phyloP scores from a whole-genome alignment of 768 basidiomycete species.

The Exidia glandulosa region DNA sequence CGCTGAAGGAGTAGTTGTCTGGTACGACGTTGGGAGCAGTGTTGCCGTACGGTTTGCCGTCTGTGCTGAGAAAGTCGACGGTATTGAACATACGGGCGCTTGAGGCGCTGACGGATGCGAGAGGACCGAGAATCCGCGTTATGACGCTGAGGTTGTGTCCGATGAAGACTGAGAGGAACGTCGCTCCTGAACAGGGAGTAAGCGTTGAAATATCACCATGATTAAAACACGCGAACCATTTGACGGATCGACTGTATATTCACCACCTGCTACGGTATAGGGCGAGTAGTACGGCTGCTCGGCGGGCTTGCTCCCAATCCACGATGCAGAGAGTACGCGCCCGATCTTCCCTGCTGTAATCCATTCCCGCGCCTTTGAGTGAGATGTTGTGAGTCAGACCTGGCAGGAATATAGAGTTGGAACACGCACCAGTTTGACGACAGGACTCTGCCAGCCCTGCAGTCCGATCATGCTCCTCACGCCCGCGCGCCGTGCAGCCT shows the following conservation, averaged over 20 bases:
- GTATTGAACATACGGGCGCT: slow-evolving; percentile 16
- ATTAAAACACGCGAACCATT: neutral
- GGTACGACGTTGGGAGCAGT: slow-evolving; percentile 10
- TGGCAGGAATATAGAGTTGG: too few relatives aligned
- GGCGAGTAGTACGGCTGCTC: neutral
- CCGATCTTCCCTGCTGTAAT: neutral
- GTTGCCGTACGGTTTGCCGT: slow-evolving; percentile 17
- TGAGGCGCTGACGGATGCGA: slow-evolving; percentile 19
- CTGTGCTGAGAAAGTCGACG: slow-evolving; percentile 15
- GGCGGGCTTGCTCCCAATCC: neutral
- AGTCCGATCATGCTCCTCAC: slow-evolving; percentile 24
- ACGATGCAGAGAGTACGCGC: neutral
- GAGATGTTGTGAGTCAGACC: neutral
- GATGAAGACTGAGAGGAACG: slow-evolving; percentile 16
- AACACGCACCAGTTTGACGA: slow-evolving; percentile 19
- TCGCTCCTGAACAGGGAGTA: too few relatives aligned
- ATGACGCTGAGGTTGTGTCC: slow-evolving; percentile 22
- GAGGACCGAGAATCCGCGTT: slow-evolving; percentile 20
- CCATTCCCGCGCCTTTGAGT: neutral
- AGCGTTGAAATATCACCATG: neutral
- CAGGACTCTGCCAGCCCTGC: slow-evolving; percentile 21
- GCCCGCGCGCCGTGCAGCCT: slow-evolving; percentile 19
- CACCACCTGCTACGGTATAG: neutral
- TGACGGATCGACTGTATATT: neutral
- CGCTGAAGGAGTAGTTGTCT: slow-evolving; percentile 21